These are phyloP conservation scores for Arctostaphylos glauca DNA, from an alignment of 148 eudicot genomes.

Conservation along the genomic window DNA sequence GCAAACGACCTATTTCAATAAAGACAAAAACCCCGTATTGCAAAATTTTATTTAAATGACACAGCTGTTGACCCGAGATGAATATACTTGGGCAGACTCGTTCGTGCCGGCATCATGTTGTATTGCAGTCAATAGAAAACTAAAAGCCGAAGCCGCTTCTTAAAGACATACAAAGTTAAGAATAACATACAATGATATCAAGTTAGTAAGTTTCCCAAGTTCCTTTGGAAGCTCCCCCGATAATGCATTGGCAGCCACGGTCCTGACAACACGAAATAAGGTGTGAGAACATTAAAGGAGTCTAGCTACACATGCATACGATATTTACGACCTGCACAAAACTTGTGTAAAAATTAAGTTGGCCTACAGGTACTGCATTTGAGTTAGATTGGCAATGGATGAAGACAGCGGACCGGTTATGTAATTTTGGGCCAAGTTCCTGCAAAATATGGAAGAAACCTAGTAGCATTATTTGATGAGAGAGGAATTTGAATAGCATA, in stretches of 20 bases:
- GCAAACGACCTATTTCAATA: too few species aligned
- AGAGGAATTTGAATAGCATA: not conserved
- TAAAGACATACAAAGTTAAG: not conserved
- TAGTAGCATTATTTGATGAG: not conserved
- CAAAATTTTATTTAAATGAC: not conserved
- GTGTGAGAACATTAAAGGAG: conserved; percentile 4
- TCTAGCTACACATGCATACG: not conserved
- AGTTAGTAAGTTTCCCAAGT: not conserved
- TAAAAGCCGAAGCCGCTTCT: not conserved
- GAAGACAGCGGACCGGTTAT: conserved; percentile 68
- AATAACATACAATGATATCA: not conserved
- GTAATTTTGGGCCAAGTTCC: conserved; percentile 60
- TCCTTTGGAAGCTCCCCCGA: not conserved
- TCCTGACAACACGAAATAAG: conserved; percentile 26
- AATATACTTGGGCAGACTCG: not conserved
- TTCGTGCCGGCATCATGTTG: not conserved
- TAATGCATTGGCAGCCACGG: not conserved
- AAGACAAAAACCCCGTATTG: too few species aligned
- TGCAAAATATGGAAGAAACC: conserved; percentile 22
- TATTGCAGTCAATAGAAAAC: not conserved
- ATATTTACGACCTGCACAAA: conserved; percentile 21
- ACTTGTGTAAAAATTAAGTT: not conserved
- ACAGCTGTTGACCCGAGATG: not conserved
- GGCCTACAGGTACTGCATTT: conserved; percentile 66
- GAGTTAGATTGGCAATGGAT: conserved; percentile 66